Conservation (phyloP, 495 filamentous ascomycete species). For the Delitschia confertaspora region DNA sequence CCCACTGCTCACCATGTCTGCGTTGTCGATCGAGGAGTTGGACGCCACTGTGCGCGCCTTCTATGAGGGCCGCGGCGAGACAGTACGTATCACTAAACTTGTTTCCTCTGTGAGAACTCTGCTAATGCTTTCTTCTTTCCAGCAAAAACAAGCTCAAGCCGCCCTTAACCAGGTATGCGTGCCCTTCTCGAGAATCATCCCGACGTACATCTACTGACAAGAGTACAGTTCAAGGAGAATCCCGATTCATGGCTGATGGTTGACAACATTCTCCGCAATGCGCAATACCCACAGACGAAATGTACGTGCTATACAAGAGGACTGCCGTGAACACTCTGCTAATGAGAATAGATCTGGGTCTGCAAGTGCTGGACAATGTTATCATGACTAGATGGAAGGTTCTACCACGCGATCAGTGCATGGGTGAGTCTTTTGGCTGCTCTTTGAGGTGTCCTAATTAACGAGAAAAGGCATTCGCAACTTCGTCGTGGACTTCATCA, state of each 20-base stretch:
- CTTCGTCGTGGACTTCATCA: slow-evolving; percentile 96
- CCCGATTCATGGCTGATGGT: slow-evolving; percentile 96
- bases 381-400: slow-evolving; percentile 99
- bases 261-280: slow-evolving; percentile 85
- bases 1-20: slow-evolving; percentile 43
- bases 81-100: slow-evolving; percentile 52
- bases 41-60: slow-evolving; percentile 93
- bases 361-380: slow-evolving; percentile 95
- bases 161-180: slow-evolving; percentile 80
- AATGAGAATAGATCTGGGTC: slow-evolving; percentile 59
- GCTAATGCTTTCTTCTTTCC: slow-evolving; percentile 20
- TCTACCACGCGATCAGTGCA: slow-evolving; percentile 85
- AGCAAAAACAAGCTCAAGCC: slow-evolving; percentile 97
- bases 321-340: background rate
- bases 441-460: background rate
- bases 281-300: slow-evolving; percentile 91
- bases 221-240: slow-evolving; percentile 86
- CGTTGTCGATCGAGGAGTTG: slow-evolving; percentile 79
- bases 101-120: background rate
- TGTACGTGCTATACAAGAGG: slow-evolving; percentile 48
- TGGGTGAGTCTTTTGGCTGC: slow-evolving; percentile 48
- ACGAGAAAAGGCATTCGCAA: slow-evolving; percentile 74
- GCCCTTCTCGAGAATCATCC: background rate
- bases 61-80: slow-evolving; percentile 88
- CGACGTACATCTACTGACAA: slow-evolving; percentile 27